These are phyloP conservation scores for Venturiaceae sp. DNA, from an alignment of 2,329 filamentous ascomycete genomes.

Conservation along the genomic window DNA sequence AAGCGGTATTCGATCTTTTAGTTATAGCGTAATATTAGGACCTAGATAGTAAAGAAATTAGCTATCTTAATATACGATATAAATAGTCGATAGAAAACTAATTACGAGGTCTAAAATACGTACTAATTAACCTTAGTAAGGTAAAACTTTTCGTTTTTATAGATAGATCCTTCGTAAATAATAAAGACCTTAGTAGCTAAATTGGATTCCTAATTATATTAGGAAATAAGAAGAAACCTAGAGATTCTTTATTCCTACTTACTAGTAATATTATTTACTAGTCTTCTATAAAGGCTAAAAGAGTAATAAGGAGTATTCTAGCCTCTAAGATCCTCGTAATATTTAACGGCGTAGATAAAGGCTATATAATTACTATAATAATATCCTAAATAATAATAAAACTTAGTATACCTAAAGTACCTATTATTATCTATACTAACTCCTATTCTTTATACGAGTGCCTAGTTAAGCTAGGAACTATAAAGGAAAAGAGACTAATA, in stretches of 20 bases:
- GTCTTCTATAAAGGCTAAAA: not conserved
- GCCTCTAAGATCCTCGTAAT: not conserved
- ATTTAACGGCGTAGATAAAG: not conserved
- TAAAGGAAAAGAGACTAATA: not conserved
- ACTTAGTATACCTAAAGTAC: not conserved
- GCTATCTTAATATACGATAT: too few relatives aligned
- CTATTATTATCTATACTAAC: not conserved
- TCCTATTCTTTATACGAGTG: not conserved
- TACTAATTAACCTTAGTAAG: too few relatives aligned
- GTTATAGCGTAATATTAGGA: too few relatives aligned
- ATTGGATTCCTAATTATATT: not conserved
- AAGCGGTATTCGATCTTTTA: too few relatives aligned
- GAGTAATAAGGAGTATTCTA: not conserved
- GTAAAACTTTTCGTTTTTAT: not conserved
- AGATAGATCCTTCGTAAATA: not conserved
- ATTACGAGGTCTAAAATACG: too few relatives aligned
- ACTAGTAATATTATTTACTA: not conserved
- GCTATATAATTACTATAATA: not conserved
- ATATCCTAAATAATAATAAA: not conserved
- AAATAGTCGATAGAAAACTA: too few relatives aligned
- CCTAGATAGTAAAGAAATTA: too few relatives aligned
- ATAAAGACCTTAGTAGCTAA: not conserved
- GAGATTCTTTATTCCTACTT: not conserved
- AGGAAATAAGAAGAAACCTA: not conserved
- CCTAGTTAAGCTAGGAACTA: not conserved